These are phyloP conservation scores for Xylaria sp. DNA, from an alignment of 2,329 filamentous ascomycete genomes.

Conservation along the genomic window DNA sequence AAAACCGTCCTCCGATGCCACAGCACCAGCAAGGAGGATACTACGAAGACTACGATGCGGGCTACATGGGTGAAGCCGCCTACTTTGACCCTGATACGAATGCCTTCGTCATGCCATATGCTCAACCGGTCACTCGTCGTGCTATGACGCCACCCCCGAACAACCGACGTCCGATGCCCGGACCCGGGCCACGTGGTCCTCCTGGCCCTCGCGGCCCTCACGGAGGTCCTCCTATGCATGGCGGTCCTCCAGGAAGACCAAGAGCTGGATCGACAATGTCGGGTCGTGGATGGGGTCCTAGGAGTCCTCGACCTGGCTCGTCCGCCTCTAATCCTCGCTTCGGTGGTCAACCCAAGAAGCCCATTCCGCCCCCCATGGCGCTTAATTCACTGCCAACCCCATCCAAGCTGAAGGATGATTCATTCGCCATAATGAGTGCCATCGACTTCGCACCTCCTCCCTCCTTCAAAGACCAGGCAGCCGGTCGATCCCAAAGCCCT, in stretches of 20 bases:
- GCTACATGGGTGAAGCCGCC: slow-evolving; percentile 74
- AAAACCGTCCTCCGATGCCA: slow-evolving; percentile 38
- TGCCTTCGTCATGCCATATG: slow-evolving; percentile 83
- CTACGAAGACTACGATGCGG: slow-evolving; percentile 79
- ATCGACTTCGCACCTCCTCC: slow-evolving; percentile 89
- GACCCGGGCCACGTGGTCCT: slow-evolving; percentile 46
- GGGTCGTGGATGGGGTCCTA: slow-evolving; percentile 49
- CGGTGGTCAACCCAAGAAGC: slow-evolving; percentile 55
- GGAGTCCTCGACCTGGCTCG: slow-evolving; percentile 50
- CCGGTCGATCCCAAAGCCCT: slow-evolving; percentile 75
- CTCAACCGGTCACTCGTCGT: slow-evolving; percentile 84
- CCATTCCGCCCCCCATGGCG: slow-evolving; percentile 75
- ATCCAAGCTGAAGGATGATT: slow-evolving; percentile 83
- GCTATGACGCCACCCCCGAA: slow-evolving; percentile 94
- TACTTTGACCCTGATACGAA: slow-evolving; percentile 75
- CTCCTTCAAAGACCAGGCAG: slow-evolving; percentile 72
- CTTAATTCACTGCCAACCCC: slow-evolving; percentile 86
- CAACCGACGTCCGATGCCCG: slow-evolving; percentile 51
- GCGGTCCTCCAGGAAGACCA: slow-evolving; percentile 61
- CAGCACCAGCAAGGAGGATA: slow-evolving; percentile 56
- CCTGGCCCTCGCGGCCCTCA: slow-evolving; percentile 45
- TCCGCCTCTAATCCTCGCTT: slow-evolving; percentile 60
- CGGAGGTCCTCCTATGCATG: slow-evolving; percentile 55
- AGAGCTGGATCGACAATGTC: slow-evolving; percentile 57
- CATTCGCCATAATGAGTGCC: slow-evolving; percentile 73